Conservation (phyloP, 495 filamentous ascomycete species). For the Neurospora hispaniola region DNA sequence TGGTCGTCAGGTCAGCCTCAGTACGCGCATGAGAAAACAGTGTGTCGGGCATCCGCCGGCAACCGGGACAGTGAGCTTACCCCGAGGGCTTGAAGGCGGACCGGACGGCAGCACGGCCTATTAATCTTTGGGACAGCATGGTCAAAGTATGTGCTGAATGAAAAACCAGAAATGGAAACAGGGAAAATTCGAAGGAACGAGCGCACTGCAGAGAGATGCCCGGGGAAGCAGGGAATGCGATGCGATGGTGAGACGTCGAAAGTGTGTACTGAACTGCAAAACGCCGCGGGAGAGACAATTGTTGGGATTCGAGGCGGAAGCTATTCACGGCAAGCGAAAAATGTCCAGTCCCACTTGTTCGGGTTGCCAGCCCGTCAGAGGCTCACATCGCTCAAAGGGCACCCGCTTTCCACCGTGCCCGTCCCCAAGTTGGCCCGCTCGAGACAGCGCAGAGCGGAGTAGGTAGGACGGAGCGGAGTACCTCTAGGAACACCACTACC, state of each 20-base stretch:
- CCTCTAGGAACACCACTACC: background rate
- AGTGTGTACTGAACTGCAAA: background rate
- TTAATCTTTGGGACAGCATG: slow-evolving; percentile 63
- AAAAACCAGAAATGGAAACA: slow-evolving; percentile 13
- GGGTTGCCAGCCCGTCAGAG: background rate
- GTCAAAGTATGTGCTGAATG: slow-evolving; percentile 3
- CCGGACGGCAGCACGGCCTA: slow-evolving; percentile 57
- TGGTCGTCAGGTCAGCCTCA: background rate
- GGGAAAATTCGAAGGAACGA: slow-evolving; percentile 19
- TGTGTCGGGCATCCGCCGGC: background rate
- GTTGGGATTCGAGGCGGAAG: slow-evolving; percentile 11
- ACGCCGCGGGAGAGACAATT: slow-evolving; percentile 3
- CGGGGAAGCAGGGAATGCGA: slow-evolving; percentile 1
- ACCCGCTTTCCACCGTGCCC: background rate
- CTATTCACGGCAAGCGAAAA: slow-evolving; percentile 1
- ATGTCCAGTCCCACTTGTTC: background rate
- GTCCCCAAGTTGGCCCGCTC: background rate
- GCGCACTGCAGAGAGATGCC: background rate
- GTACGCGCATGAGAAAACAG: background rate
- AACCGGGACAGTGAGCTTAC: slow-evolving; percentile 26
- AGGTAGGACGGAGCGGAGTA: background rate
- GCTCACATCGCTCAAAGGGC: background rate
- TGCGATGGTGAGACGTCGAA: background rate
- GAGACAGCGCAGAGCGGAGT: background rate
- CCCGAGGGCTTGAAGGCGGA: slow-evolving; percentile 48